Conservation (phyloP, 2,329 filamentous ascomycete species). For the Simplicillium sp. region DNA sequence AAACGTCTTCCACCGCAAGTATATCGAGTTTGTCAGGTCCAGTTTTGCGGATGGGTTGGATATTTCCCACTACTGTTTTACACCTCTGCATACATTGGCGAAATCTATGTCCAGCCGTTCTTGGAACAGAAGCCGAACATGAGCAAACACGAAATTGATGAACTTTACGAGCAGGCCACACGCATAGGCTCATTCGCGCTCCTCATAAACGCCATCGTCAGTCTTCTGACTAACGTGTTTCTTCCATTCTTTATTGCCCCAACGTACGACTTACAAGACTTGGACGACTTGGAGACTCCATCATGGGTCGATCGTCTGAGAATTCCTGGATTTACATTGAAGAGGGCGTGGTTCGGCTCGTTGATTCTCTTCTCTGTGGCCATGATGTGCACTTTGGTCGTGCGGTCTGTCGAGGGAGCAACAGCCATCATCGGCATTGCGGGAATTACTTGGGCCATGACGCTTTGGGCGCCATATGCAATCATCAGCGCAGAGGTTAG, state of each 20-base stretch:
- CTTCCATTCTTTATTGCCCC: slow-evolving; percentile 80
- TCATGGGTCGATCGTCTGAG: slow-evolving; percentile 47
- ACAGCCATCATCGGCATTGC: slow-evolving; percentile 72
- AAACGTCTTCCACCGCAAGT: slow-evolving; percentile 74
- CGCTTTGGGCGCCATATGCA: slow-evolving; percentile 90
- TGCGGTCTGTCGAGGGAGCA: slow-evolving; percentile 59
- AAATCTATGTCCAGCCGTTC: slow-evolving; percentile 81
- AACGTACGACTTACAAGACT: slow-evolving; percentile 50
- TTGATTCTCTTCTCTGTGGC: slow-evolving; percentile 74
- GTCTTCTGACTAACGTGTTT: slow-evolving; percentile 70
- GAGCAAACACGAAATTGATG: slow-evolving; percentile 64
- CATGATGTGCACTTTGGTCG: slow-evolving; percentile 78
- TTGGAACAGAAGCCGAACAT: slow-evolving; percentile 71
- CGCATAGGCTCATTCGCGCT: slow-evolving; percentile 83
- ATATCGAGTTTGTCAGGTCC: slow-evolving; percentile 68
- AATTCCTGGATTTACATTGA: slow-evolving; percentile 77
- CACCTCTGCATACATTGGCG: slow-evolving; percentile 85
- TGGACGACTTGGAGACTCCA: slow-evolving; percentile 19
- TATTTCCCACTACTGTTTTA: slow-evolving; percentile 97
- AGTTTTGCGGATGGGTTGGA: slow-evolving; percentile 85
- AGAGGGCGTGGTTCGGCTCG: slow-evolving; percentile 76
- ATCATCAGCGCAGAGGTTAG: slow-evolving; percentile 91
- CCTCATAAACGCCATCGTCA: slow-evolving; percentile 79
- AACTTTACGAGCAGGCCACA: slow-evolving; percentile 75
- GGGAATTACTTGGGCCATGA: slow-evolving; percentile 86